A percentile compares a stretch with the other conserved stretches of the same genome.
Conservation (phyloP, 768 basidiomycete species). For the Exsudoporus frostii region DNA sequence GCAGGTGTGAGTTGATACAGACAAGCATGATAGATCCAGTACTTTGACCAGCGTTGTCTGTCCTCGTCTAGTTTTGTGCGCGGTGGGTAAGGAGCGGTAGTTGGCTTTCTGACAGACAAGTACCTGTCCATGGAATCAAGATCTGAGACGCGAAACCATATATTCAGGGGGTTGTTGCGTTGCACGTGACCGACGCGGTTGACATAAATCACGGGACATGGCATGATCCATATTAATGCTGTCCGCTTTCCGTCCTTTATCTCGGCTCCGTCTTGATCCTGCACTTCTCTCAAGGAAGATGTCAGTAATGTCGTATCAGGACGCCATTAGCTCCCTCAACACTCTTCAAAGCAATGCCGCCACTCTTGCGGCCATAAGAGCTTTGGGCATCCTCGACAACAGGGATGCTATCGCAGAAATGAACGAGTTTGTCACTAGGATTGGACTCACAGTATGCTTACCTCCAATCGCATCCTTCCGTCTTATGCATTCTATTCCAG, state of each 20-base stretch:
- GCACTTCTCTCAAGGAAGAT: conserved; percentile 39
- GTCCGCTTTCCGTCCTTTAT: conserved; percentile 2
- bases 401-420: conserved; percentile 79
- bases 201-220: not conserved
- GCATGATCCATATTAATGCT: conserved; percentile 4
- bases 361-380: conserved; percentile 78
- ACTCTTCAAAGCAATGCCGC: conserved; percentile 91
- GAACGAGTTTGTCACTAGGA: conserved; percentile 81
- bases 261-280: conserved; percentile 3
- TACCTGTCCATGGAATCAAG: conserved; percentile 24
- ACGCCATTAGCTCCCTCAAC: conserved; percentile 73
- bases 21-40: not conserved
- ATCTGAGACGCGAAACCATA: not conserved
- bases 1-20: conserved; percentile 8
- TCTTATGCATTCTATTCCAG: conserved; percentile 39
- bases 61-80: conserved; percentile 18
- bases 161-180: conserved; percentile 8
- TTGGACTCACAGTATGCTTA: conserved; percentile 75
- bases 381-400: conserved; percentile 54
- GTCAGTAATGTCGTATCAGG: conserved; percentile 57
- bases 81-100: conserved; percentile 5
- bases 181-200: conserved; percentile 11
- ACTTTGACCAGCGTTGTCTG: conserved; percentile 19
- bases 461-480: not conserved
- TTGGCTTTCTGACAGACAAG: conserved; percentile 24